Base-by-base conservation (phyloP, 164 flowering plant genomes). In the Piper betle region DNA sequence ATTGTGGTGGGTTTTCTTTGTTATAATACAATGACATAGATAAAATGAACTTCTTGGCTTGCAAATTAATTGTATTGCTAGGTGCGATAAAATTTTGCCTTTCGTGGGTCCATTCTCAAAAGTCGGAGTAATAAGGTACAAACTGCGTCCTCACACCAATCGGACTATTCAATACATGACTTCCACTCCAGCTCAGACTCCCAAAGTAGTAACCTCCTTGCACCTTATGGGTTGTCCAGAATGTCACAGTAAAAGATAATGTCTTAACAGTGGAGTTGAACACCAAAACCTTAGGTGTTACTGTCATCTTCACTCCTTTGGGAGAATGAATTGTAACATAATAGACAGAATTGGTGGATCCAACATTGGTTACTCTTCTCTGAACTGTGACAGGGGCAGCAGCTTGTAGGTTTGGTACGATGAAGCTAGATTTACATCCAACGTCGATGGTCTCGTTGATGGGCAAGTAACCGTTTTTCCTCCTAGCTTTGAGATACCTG, bases 291-390 rank as follows among this genome's bases (percentile, higher is more conserved):
- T 64, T 33, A 5, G 91, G 91, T 53, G 68, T 60, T 6, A 85
- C 85, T 9, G 39, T 58, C 39, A 83, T 78, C 10, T 17, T 19
- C 33, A 72, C 70, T 2, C 85, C 85, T 1, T 77, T 64, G 0
- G 88, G 92, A 43, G 81, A 63, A 56, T 77, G 48, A 68, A 83
- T 69, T 1, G 57, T 67, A 40, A 75, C 85, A 46, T 39, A 55
- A 61, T 82, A 82, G 5, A 74, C 57, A 37, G 86, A 80, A 1
- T 64, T 43, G 5, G 50, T 66, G 0, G 75, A 81, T 52, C 87
- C 86, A 2, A 81, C 91, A 60, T 83, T 85, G 43, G 84, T 83
- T 4, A 80, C 86, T 0, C 68, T 75, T 73, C 85, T 81, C n/a
- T n/a, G n/a, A n/a, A n/a, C n/a, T 37, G 76, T 62, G 5, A 82